A percentile compares a stretch with the other conserved stretches of the same genome.
Conservation (phyloP, 345 rosid genomes). For the Luvunga scandens region DNA sequence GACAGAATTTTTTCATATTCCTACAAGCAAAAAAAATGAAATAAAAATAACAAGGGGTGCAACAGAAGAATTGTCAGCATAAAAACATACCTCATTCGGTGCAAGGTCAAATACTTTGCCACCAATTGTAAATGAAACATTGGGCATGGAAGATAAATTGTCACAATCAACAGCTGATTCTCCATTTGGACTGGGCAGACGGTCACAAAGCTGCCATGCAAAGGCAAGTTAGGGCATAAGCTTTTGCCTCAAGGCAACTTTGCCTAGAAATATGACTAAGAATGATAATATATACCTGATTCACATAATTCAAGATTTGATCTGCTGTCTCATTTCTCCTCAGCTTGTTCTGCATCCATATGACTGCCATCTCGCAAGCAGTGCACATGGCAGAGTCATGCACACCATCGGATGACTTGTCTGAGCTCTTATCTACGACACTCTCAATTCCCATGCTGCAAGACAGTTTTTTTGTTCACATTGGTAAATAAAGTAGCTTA, state of each 20-base stretch:
- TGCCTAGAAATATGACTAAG: neutral
- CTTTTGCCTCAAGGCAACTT: constrained; percentile 1
- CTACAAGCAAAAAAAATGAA: neutral
- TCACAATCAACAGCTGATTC: constrained; percentile 75
- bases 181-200: constrained; percentile 81
- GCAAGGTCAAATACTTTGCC: constrained; percentile 70
- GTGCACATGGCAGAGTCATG: constrained; percentile 56
- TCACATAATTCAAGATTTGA: constrained; percentile 64
- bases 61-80: neutral
- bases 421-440: constrained; percentile 40
- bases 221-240: constrained; percentile 20
- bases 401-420: constrained; percentile 39
- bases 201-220: constrained; percentile 66
- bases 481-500: neutral
- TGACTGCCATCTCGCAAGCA: constrained; percentile 86
- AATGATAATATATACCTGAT: constrained; percentile 42
- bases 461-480: neutral
- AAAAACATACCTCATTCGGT: constrained; percentile 65
- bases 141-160: constrained; percentile 64
- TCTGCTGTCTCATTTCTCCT: constrained; percentile 65
- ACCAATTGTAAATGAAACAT: constrained; percentile 70
- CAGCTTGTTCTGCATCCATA: constrained; percentile 86
- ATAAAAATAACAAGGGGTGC: neutral
- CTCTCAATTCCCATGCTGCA: constrained; percentile 68
- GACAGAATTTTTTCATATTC: neutral